These are phyloP conservation scores for Leucogyrophana mollusca DNA, from an alignment of 768 basidiomycete genomes.

Conservation along the genomic window DNA sequence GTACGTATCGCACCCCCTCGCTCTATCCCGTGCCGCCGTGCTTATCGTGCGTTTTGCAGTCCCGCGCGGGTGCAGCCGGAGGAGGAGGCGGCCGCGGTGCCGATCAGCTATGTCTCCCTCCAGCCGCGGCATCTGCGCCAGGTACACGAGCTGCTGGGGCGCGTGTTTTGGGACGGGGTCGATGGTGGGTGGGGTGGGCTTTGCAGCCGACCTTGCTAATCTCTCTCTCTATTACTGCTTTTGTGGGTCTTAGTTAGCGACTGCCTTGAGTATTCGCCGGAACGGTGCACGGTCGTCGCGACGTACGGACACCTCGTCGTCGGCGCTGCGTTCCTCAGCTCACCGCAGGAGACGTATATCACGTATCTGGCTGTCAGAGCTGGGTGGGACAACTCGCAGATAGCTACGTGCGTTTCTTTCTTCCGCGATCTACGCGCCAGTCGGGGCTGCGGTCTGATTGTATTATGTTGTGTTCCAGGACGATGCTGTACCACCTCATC, in stretches of 20 bases:
- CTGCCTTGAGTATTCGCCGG: slow-evolving; percentile 65
- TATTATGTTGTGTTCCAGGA: slow-evolving; percentile 46
- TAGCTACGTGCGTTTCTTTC: slow-evolving; percentile 57
- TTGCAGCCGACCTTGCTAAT: neutral
- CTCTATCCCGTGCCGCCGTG: neutral
- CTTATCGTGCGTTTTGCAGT: slow-evolving; percentile 1
- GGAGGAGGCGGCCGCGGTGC: slow-evolving; percentile 44
- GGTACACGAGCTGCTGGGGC: slow-evolving; percentile 66
- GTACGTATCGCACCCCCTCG: no score
- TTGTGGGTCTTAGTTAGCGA: slow-evolving; percentile 55
- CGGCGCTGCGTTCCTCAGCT: slow-evolving; percentile 74
- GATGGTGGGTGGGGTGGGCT: slow-evolving; percentile 67
- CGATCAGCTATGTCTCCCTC: slow-evolving; percentile 65
- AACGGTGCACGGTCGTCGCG: slow-evolving; percentile 74
- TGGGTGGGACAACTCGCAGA: slow-evolving; percentile 79
- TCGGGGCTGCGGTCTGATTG: neutral
- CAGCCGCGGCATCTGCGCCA: slow-evolving; percentile 60
- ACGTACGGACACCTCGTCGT: slow-evolving; percentile 69
- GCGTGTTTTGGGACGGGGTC: slow-evolving; percentile 77
- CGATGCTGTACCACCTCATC: slow-evolving; percentile 78
- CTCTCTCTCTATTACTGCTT: slow-evolving; percentile 4
- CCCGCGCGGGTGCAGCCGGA: slow-evolving; percentile 40
- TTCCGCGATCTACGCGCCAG: neutral
- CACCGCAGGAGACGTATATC: slow-evolving; percentile 79
- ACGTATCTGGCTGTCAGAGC: slow-evolving; percentile 77